These are phyloP conservation scores for Ustilago lituana DNA, from an alignment of 1,284 basidiomycete species.

Conservation along the genomic window DNA sequence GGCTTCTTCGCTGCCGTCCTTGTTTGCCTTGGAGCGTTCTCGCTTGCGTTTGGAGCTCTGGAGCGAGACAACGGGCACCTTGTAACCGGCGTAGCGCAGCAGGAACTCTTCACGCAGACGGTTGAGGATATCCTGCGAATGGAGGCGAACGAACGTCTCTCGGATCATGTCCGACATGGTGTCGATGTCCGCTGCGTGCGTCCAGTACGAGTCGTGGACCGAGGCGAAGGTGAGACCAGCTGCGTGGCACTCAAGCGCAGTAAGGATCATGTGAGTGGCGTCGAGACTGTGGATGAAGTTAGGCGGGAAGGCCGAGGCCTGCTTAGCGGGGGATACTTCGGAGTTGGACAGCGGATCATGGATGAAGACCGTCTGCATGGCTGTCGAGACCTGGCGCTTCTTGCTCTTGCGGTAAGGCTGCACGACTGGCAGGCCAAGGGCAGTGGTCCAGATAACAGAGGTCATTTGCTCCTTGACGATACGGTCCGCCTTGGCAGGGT, in stretches of 20 bases:
- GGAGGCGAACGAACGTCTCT: constrained; percentile 90
- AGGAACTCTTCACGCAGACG: constrained; percentile 69
- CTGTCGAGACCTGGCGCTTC: constrained; percentile 78
- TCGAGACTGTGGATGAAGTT: constrained; percentile 98
- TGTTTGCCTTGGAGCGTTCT: constrained; percentile 7
- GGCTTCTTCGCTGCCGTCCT: constrained; percentile 1
- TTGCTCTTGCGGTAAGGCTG: constrained; percentile 92
- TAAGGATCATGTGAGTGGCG: constrained; percentile 98
- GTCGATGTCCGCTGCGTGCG: constrained; percentile 88
- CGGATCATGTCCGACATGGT: constrained; percentile 89
- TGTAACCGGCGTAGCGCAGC: constrained; percentile 57
- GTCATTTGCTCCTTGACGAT: constrained; percentile 85
- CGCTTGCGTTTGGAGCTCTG: constrained; percentile 1
- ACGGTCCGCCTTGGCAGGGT: constrained; percentile 42
- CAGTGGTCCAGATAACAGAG: constrained; percentile 94
- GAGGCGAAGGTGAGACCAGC: constrained; percentile 80
- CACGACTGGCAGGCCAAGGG: constrained; percentile 90
- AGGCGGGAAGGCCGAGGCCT: constrained; percentile 95
- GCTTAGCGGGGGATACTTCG: constrained; percentile 85
- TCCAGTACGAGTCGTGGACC: constrained; percentile 99
- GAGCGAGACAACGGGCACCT: constrained; percentile 52
- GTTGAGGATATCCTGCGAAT: constrained; percentile 83
- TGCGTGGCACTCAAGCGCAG: constrained; percentile 79
- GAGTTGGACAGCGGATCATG: constrained; percentile 83
- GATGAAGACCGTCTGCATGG: constrained; percentile 91